These are phyloP conservation scores for Neoarthrinium moseri DNA, from an alignment of 2,329 filamentous ascomycete genomes.

Conservation along the genomic window DNA sequence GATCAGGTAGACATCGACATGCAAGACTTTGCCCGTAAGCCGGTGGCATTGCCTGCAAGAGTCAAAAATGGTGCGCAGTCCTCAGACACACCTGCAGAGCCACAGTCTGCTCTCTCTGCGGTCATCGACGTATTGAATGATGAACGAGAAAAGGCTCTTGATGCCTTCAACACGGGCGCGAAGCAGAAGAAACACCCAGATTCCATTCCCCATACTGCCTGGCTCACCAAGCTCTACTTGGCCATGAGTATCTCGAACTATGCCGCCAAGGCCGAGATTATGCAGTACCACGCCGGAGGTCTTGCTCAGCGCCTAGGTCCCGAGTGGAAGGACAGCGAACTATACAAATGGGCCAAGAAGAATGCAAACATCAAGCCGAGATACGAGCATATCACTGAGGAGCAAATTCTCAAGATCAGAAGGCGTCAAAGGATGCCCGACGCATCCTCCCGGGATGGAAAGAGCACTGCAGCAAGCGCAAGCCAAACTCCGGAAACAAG, in stretches of 20 bases:
- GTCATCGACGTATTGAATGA: constrained; percentile 22
- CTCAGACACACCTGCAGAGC: neutral
- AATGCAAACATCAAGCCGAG: constrained; percentile 23
- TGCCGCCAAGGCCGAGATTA: constrained; percentile 33
- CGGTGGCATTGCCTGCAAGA: constrained; percentile 4
- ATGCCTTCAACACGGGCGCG: constrained; percentile 21
- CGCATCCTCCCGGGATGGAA: constrained; percentile 13
- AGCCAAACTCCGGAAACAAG: no score
- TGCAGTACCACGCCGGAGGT: constrained; percentile 42
- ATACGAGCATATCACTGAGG: constrained; percentile 23
- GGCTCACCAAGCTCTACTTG: constrained; percentile 30
- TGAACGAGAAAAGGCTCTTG: constrained; percentile 22
- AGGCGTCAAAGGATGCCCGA: constrained; percentile 23
- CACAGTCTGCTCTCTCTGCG: constrained; percentile 11
- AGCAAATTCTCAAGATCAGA: constrained; percentile 20
- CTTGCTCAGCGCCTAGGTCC: constrained; percentile 28
- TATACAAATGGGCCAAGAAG: constrained; percentile 28
- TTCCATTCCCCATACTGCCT: constrained; percentile 22
- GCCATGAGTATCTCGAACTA: constrained; percentile 41
- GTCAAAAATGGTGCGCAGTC: neutral
- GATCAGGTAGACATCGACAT: constrained; percentile 8
- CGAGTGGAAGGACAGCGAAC: constrained; percentile 27
- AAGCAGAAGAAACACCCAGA: constrained; percentile 26
- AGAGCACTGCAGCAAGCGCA: constrained; percentile 9
- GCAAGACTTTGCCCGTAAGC: constrained; percentile 7